A percentile compares a stretch with the other conserved stretches of the same genome.
These are phyloP conservation scores for Lactarius quietus DNA, from an alignment of 768 basidiomycete species.

Conservation along the genomic window DNA sequence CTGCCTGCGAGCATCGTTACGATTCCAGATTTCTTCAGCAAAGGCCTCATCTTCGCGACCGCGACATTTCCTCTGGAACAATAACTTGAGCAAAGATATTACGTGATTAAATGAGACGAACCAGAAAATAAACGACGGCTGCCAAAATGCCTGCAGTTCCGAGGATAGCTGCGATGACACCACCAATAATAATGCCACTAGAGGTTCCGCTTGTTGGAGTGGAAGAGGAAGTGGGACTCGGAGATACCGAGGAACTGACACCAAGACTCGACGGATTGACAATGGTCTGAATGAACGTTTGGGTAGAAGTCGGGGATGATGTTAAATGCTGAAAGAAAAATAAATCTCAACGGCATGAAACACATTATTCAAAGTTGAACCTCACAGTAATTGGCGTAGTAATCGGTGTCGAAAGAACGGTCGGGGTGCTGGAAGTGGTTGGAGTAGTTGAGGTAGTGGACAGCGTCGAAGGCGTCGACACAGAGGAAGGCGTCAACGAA, in stretches of 20 bases:
- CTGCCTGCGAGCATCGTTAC: slow-evolving; percentile 56
- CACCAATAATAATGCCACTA: slow-evolving; percentile 34
- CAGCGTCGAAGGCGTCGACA: neutral
- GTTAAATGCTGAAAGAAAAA: neutral
- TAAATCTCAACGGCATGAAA: neutral
- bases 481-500: slow-evolving; percentile 3
- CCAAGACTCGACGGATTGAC: neutral
- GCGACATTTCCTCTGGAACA: slow-evolving; percentile 30
- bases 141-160: slow-evolving; percentile 34
- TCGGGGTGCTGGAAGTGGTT: neutral
- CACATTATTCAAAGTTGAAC: neutral
- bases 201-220: slow-evolving; percentile 15
- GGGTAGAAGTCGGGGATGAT: neutral
- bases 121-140: slow-evolving; percentile 36
- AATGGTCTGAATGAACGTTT: slow-evolving; percentile 10
- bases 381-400: slow-evolving; percentile 7
- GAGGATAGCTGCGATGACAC: slow-evolving; percentile 36
- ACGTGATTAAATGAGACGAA: slow-evolving; percentile 27
- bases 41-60: slow-evolving; percentile 33
- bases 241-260: slow-evolving; percentile 7
- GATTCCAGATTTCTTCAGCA: slow-evolving; percentile 42
- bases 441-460: neutral
- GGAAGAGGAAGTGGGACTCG: slow-evolving; percentile 10
- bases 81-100: neutral
- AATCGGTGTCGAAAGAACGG: neutral